phyloP scores from a whole-genome alignment of 2,329 filamentous ascomycete genomes.

The Chaetomium strumarium region DNA sequence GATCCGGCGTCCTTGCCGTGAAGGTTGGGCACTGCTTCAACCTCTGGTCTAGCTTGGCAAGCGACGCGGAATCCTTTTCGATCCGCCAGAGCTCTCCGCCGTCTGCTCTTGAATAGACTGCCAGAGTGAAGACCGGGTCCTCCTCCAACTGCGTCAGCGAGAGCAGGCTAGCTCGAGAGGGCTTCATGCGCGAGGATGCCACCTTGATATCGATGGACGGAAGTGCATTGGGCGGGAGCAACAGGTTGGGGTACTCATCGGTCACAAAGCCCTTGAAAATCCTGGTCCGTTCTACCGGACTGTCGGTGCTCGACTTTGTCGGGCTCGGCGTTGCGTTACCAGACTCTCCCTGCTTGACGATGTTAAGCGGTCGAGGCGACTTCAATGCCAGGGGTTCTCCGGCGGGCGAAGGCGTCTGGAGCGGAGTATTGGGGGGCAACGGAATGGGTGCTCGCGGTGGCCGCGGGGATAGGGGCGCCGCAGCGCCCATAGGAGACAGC shows the following conservation, averaged over 20 bases:
- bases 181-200: slow-evolving; percentile 90
- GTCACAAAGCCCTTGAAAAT: slow-evolving; percentile 75
- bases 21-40: slow-evolving; percentile 70
- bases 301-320: slow-evolving; percentile 32
- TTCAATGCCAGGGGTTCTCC: slow-evolving; percentile 32
- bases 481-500: slow-evolving; percentile 56
- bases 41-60: slow-evolving; percentile 75
- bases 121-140: slow-evolving; percentile 89
- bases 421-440: slow-evolving; percentile 62
- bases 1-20: slow-evolving; percentile 72
- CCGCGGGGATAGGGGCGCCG: slow-evolving; percentile 56
- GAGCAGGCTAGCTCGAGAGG: slow-evolving; percentile 79
- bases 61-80: slow-evolving; percentile 80
- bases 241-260: slow-evolving; percentile 78
- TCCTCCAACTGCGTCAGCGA: slow-evolving; percentile 77
- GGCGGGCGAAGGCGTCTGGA: slow-evolving; percentile 52
- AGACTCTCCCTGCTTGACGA: slow-evolving; percentile 32
- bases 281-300: slow-evolving; percentile 39
- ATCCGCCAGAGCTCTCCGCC: slow-evolving; percentile 82
- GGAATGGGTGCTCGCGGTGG: slow-evolving; percentile 68
- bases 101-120: slow-evolving; percentile 72
- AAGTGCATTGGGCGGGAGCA: slow-evolving; percentile 83
- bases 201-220: slow-evolving; percentile 81
- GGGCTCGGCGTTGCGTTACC: slow-evolving; percentile 27
- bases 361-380: slow-evolving; percentile 38